Base-by-base conservation (phyloP, 2,329 filamentous ascomycete genomes). In the Leptoxyphium fumago region DNA sequence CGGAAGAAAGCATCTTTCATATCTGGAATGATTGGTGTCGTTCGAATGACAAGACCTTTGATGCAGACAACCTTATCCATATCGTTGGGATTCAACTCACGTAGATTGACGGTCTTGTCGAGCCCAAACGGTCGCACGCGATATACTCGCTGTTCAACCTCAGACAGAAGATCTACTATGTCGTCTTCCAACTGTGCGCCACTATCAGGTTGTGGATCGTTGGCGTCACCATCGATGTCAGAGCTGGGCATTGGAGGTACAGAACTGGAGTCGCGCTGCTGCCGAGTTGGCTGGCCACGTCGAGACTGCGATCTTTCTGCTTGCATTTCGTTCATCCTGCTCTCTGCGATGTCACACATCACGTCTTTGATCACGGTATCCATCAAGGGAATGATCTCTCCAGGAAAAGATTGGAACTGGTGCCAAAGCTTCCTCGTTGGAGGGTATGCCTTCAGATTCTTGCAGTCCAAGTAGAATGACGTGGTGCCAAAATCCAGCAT, bases 1-100 rank as follows among this genome's bases (percentile, higher is more conserved):
- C 85, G 83, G 76, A 98, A 98, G 67, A 94, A 95, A 0, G 91
- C 91, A 60, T 94, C 85, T 66, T 93, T 95, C 93, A 98, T 98
- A 56, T 98, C 91, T 0, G 91, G 91, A 51, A 98, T 96, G 51
- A 98, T 84, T 1, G 91, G 87, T 0, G 91, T 96, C 2, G 91
- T 84, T 49, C 91, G 80, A 57, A 98, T 98, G 48, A 98, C 91
- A 13, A 98, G 73, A 39, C 91, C 91, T 65, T 96, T 98, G 64
- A 98, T 81, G 52, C 82, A 85, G 52, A 98, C 82, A 51, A 98
- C 75, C 59, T 93, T 93, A 65, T 98, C 93, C 77, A 96, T 94
- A 58, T 96, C 86, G 45, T 83, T 83, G 4, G 91, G 91, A 59
- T 98, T 94, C 30, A 98, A 73, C 48, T 96, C 91, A 64, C 91